Evolutionary conservation across 345 rosid genomes (phyloP), one percentile per base, ranked within the genome.

Genomic region (Gossypioides kirkii): DNA sequence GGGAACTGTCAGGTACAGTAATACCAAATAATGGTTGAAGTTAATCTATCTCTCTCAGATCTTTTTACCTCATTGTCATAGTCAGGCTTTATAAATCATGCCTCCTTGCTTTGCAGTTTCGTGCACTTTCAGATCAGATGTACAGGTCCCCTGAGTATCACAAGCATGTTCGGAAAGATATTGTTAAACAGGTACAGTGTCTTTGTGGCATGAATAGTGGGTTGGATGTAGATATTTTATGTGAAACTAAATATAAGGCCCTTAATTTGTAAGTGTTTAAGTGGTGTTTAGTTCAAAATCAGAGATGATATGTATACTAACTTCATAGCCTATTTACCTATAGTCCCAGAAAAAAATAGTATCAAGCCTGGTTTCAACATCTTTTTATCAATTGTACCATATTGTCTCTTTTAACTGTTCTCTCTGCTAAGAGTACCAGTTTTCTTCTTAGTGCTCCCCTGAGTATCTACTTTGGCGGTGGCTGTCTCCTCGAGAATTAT

Each of bases 61-160:
- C 16, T 45, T 32, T 75, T 52, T 12, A 14, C 52, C 23, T 55
- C 38, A 28, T 36, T 61, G 22, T 55, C 20, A 6, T 36, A 18
- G 28, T 53, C 32, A 70, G 46, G 60, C 61, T 70, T 43, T 70
- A 18, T 47, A 74, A 74, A 45, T 32, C 41, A 64, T 43, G 54
- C 10, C 9, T 20, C 63, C 18, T 41, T 14, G 59, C 65, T n/a
- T 66, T 79, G 78, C 89, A 94, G 98, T 94, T 94, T 69, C 93
- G 98, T 78, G 98, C 98, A 52, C 87, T 91, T 76, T 92, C 97
- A 45, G 98, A 94, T 41, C 98, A 94, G 83, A 77, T 94, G 84
- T 90, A 79, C 81, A 85, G 78, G 77, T 91, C 93, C 23, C 91
- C 97, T 49, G 93, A 94, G 70, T 82, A 90, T 84, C 98, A 94